phyloP scores from a whole-genome alignment of 495 filamentous ascomycete species.

The Echria macrotheca region DNA sequence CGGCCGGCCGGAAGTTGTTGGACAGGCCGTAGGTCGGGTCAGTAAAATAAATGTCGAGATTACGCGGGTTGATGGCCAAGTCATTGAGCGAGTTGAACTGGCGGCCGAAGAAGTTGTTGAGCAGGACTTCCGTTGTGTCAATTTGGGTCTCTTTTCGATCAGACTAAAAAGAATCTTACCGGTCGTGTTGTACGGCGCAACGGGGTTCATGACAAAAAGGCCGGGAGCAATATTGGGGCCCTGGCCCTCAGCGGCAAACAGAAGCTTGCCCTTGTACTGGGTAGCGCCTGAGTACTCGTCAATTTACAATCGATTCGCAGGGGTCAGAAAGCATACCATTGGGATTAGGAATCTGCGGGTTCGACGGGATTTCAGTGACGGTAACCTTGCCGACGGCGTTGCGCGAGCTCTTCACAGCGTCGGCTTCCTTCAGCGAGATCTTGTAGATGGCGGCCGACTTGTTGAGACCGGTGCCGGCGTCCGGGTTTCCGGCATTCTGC shows the following conservation, averaged over 20 bases:
- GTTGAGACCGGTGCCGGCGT: constrained; percentile 43
- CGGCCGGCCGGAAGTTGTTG: constrained; percentile 50
- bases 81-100: constrained; percentile 61
- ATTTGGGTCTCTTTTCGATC: too few relatives aligned
- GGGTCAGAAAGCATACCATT: constrained; percentile 34
- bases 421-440: constrained; percentile 37
- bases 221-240: constrained; percentile 37
- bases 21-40: constrained; percentile 57
- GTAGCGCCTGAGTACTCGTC: constrained; percentile 34
- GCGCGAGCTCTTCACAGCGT: constrained; percentile 15
- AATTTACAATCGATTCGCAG: not conserved
- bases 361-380: constrained; percentile 25
- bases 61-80: constrained; percentile 44
- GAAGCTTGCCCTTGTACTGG: constrained; percentile 42
- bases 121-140: constrained; percentile 21
- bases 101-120: constrained; percentile 52
- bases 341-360: constrained; percentile 41
- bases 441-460: constrained; percentile 48
- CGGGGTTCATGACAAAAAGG: constrained; percentile 42
- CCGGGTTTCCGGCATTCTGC: constrained; percentile 43
- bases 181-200: constrained; percentile 45
- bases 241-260: constrained; percentile 44
- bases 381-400: constrained; percentile 16
- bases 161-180: constrained; percentile 29
- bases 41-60: constrained; percentile 58